Evolutionary conservation across 2,329 filamentous ascomycete genomes (phyloP).

Genomic region (Pestalotiopsis sp.): DNA sequence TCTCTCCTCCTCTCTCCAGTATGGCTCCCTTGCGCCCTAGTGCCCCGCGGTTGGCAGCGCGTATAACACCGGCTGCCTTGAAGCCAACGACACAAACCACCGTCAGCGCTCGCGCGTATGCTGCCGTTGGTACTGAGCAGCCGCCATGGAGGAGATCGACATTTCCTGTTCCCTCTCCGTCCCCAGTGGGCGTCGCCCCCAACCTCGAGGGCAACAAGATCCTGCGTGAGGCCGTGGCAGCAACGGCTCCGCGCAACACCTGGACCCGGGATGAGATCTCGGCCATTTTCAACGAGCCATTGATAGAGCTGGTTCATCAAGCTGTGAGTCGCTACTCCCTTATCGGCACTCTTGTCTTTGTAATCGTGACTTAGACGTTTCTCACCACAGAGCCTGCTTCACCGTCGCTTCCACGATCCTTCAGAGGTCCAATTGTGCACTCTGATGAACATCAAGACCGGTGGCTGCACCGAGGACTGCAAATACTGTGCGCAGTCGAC

Average conservation of each 20-base stretch:
- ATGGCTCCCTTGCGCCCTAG: not conserved
- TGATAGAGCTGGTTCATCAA: constrained; percentile 78
- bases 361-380: constrained; percentile 13
- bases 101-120: constrained; percentile 4
- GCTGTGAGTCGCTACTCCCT: constrained; percentile 56
- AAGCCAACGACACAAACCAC: not conserved
- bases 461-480: constrained; percentile 90
- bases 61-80: not conserved
- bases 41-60: not conserved
- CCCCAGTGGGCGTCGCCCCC: not conserved
- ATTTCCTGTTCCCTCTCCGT: not conserved
- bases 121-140: constrained; percentile 5
- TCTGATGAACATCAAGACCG: constrained; percentile 95
- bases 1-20: not conserved
- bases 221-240: constrained; percentile 57
- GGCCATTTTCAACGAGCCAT: constrained; percentile 78
- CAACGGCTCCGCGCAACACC: constrained; percentile 65
- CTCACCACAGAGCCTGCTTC: constrained; percentile 66
- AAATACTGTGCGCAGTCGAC: constrained; percentile 91
- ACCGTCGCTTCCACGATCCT: constrained; percentile 84
- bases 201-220: constrained; percentile 23
- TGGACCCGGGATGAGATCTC: constrained; percentile 85
- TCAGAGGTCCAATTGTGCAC: constrained; percentile 89
- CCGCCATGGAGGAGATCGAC: not conserved
- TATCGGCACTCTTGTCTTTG: constrained; percentile 1